Evolutionary conservation across 2,329 filamentous ascomycete genomes (phyloP), one percentile per base, ranked within the genome.

Genomic region (Aspergillus brunneoviolaceus): DNA sequence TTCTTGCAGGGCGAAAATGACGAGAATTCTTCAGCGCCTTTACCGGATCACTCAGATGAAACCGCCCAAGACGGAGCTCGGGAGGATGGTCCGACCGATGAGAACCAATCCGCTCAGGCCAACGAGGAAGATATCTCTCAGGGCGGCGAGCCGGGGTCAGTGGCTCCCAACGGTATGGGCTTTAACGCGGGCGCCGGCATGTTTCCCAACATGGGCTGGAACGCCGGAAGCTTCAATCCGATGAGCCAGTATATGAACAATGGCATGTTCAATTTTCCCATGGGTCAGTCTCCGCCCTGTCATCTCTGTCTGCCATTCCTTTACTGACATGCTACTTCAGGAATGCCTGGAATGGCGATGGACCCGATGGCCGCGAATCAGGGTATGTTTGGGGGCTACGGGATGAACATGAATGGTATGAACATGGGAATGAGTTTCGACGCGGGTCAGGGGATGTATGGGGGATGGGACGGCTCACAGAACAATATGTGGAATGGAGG

Each of bases 381-480:
- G 69, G 78, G 78, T 67, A 81, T 80, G 76, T 79, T 78, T 76
- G 76, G 79, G 66, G 78, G 76, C 59, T 80, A 79, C 70, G 78
- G 77, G 68, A 92, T 94, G 89, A 85, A 85, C 77, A 95, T 96
- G 91, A 90, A 93, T 82, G 90, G 89, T 82, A 89, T 90, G 87
- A 89, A 85, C 77, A 91, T 94, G 89, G 84, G 85, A 75, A 85
- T 90, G 84, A 76, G 73, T 69, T 81, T 76, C 69, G 79, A 81
- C 74, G 76, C 76, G 70, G 77, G 79, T 66, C 75, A 81, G 72
- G 85, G 86, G 77, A 85, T 87, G 84, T 88, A 89, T 85, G 86
- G 88, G 85, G 88, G 87, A 82, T 91, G 89, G 88, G 90, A 89
- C 83, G 84, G 84, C 82, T 88, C 89, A 81, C 88, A 90, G 81